Base-by-base conservation (phyloP, 2,329 filamentous ascomycete genomes). In the Colletotrichum sublineola region DNA sequence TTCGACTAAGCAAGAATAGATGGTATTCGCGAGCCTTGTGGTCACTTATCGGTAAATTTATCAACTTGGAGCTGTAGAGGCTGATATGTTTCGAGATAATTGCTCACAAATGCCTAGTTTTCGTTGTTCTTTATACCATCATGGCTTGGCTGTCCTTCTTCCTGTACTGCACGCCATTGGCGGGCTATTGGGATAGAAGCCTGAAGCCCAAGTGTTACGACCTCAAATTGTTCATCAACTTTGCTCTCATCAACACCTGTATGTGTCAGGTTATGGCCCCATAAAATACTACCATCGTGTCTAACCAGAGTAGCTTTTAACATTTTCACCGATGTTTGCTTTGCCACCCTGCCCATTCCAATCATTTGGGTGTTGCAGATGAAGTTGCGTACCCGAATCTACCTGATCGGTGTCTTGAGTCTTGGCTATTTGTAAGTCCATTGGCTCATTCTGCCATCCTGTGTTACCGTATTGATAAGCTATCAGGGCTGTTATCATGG, bases 311-410 rank as follows among this genome's bases (percentile, higher is more conserved):
- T 61, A 79, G 81, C 76, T 4, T 80, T 83, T 76, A 84, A 85
- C 67, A 84, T 85, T 50, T 78, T 80, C 11, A 84, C 83, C n/a
- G 83, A 85, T 64, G 77, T 84, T 9, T 77, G 81, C n/a, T 83
- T 85, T 46, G 83, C 83, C 0, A 79, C 82, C 1, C 76, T 85
- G 24, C 84, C 84, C 0, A 77, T 84, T 1, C 81, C 82, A 3
- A 79, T 86, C 67, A 82, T 85, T 61, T 82, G 82, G 80, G 75
- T 76, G 8, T 75, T 85, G n/a, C 80, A 85, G 67, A 79, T 83
- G 76, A 82, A 81, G 74, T 75, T 75, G n/a, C 78, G 79, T 18
- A 80, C 79, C 1, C 79, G 81, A 29, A 31, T 85, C 0, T 84
- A 84, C 31, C 75, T 86, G 14, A 80, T 84, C 31, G 77, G 74